These are phyloP conservation scores for Fraxinus latifolia DNA, from an alignment of 305 asterid species.

Conservation along the genomic window DNA sequence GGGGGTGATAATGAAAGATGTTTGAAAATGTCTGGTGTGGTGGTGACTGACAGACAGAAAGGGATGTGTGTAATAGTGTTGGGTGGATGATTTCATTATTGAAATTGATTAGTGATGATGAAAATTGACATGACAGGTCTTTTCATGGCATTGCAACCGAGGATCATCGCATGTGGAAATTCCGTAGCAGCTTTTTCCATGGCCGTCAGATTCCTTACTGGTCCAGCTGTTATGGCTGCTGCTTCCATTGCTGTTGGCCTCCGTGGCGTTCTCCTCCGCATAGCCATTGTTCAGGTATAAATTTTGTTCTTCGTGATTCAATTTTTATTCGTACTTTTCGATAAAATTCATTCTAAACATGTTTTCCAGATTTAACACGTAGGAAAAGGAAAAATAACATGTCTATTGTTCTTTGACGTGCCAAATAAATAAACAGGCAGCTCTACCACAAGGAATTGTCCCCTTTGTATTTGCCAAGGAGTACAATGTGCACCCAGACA, in stretches of 20 bases:
- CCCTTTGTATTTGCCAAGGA: constrained; percentile 70
- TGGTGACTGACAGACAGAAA: constrained; percentile 1
- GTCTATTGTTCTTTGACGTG: constrained; percentile 3
- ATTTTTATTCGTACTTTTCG: background rate
- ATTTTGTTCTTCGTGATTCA: background rate
- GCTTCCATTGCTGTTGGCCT: constrained; percentile 76
- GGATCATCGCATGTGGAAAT: constrained; percentile 75
- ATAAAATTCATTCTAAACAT: background rate
- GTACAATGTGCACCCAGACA: constrained; percentile 53
- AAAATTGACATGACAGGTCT: constrained; percentile 37
- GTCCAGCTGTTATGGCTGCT: constrained; percentile 82
- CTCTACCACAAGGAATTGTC: constrained; percentile 68
- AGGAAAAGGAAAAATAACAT: background rate
- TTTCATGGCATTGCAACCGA: constrained; percentile 75
- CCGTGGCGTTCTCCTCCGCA: constrained; percentile 59
- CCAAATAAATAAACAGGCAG: constrained; percentile 39
- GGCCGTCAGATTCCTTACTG: constrained; percentile 77
- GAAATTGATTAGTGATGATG: background rate
- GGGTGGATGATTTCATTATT: background rate
- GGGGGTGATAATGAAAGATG: constrained; percentile 14
- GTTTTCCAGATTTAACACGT: background rate
- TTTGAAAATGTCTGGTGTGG: background rate
- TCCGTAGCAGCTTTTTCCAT: constrained; percentile 60
- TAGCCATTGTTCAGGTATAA: constrained; percentile 66
- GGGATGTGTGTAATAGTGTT: background rate